Percentiles rank a stretch among this genome's conserved stretches.
These are phyloP conservation scores for Cetraspora pellucida DNA, from an alignment of 192 early-diverging fungal species.

Conservation along the genomic window DNA sequence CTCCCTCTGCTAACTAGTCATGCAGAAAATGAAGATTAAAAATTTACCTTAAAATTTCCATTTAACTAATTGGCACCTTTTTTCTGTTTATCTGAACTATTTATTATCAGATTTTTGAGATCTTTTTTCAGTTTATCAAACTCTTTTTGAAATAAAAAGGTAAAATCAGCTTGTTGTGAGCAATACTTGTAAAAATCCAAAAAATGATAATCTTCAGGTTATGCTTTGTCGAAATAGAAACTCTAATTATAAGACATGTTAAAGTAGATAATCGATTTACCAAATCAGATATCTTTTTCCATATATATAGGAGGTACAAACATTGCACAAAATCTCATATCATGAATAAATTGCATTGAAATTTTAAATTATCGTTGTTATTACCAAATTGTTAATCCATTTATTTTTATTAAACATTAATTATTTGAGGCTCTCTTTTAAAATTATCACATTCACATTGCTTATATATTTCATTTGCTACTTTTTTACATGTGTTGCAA, in stretches of 20 bases:
- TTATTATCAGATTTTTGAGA: conserved; percentile 11
- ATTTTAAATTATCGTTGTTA: too few species aligned
- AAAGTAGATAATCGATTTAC: too few species aligned
- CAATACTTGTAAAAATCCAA: conserved; percentile 36
- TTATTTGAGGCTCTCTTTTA: too few species aligned
- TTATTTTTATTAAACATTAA: too few species aligned
- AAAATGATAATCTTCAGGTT: conserved; percentile 36
- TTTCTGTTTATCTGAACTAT: conserved; percentile 22
- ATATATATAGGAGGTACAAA: too few species aligned
- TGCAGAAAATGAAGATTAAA: conserved; percentile 35
- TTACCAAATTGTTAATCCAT: too few species aligned
- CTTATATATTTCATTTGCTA: too few species aligned
- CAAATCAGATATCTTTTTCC: too few species aligned
- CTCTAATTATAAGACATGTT: conserved; percentile 5
- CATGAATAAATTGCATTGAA: too few species aligned
- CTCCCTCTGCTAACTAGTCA: conserved; percentile 28
- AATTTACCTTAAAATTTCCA: conserved; percentile 31
- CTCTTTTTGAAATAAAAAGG: conserved; percentile 31
- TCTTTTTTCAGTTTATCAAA: conserved; percentile 32
- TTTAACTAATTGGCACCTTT: conserved; percentile 6
- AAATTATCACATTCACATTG: too few species aligned
- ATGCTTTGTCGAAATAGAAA: conserved; percentile 33
- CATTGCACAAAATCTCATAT: too few species aligned
- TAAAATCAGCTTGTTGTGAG: conserved; percentile 33
- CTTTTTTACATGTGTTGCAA: too few species aligned